Evolutionary conservation across 345 rosid genomes (phyloP).

Genomic region (Rhizophora mangle): DNA sequence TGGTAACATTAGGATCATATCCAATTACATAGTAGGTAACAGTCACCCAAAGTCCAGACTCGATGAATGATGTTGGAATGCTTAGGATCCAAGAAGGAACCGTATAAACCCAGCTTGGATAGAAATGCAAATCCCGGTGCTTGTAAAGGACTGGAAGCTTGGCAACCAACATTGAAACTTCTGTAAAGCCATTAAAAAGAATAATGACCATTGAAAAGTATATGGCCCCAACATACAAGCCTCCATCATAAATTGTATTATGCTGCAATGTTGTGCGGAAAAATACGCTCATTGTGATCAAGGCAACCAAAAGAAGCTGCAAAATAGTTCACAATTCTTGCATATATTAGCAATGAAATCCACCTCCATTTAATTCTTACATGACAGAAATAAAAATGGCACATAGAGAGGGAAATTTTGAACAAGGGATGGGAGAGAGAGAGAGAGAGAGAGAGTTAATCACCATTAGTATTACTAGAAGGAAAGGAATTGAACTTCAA

Average conservation of each 20-base stretch:
- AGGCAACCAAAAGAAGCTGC: conserved; percentile 90
- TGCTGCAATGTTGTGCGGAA: conserved; percentile 82
- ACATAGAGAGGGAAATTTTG: no score
- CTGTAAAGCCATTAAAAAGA: conserved; percentile 96
- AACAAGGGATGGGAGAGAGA: no score
- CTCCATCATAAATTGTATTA: conserved; percentile 78
- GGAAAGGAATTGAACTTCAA: neutral
- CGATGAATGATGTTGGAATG: conserved; percentile 79
- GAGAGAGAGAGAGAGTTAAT: no score
- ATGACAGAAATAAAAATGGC: neutral
- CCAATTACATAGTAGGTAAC: conserved; percentile 85
- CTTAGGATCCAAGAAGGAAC: conserved; percentile 90
- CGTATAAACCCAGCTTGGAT: conserved; percentile 95
- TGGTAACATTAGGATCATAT: conserved; percentile 70
- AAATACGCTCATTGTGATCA: conserved; percentile 95
- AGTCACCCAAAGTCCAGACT: conserved; percentile 94
- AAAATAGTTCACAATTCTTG: conserved; percentile 20
- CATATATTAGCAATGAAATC: conserved; percentile 10
- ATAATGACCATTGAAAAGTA: conserved; percentile 97
- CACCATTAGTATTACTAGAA: no score
- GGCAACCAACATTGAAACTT: conserved; percentile 93
- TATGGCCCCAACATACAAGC: conserved; percentile 75
- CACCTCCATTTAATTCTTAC: neutral
- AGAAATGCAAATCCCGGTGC: conserved; percentile 90
- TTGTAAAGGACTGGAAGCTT: conserved; percentile 96